Conservation (phyloP, 2,329 filamentous ascomycete genomes). For the Xylaria hypoxylon region DNA sequence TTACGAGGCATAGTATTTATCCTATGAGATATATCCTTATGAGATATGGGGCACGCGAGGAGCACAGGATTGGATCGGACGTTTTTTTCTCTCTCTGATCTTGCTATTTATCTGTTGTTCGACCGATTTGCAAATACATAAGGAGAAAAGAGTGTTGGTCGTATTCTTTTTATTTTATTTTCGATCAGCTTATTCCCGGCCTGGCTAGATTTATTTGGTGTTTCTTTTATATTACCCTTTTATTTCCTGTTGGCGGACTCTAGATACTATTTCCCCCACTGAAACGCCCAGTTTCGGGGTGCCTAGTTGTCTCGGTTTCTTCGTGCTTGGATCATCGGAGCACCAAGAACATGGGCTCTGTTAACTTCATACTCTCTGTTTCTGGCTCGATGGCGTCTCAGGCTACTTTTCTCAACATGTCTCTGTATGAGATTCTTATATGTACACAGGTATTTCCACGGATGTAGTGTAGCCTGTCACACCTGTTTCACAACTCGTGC, state of each 20-base stretch:
- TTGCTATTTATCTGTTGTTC: slow-evolving; percentile 32
- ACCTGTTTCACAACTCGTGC: slow-evolving; percentile 15
- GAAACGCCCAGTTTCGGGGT: slow-evolving; percentile 13
- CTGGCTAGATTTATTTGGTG: slow-evolving; percentile 30
- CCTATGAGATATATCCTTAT: slow-evolving; percentile 39
- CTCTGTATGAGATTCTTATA: slow-evolving; percentile 28
- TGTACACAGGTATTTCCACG: slow-evolving; percentile 31
- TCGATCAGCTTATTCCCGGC: slow-evolving; percentile 25
- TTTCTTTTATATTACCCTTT: slow-evolving; percentile 28
- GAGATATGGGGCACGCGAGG: slow-evolving; percentile 40
- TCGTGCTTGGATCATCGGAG: slow-evolving; percentile 11
- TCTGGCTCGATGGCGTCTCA: slow-evolving; percentile 26
- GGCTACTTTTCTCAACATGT: slow-evolving; percentile 15
- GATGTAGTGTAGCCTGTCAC: slow-evolving; percentile 8
- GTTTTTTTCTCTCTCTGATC: slow-evolving; percentile 24
- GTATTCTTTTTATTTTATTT: slow-evolving; percentile 30
- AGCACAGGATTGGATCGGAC: slow-evolving; percentile 36
- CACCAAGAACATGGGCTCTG: neutral
- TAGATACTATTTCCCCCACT: slow-evolving; percentile 3
- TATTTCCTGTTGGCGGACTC: slow-evolving; percentile 20
- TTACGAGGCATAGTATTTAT: slow-evolving; percentile 19
- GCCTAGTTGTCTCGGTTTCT: slow-evolving; percentile 6
- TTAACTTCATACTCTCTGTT: slow-evolving; percentile 4
- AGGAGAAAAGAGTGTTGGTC: slow-evolving; percentile 15
- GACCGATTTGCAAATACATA: slow-evolving; percentile 12